A percentile compares a stretch with the other conserved stretches of the same genome.
phyloP scores from a whole-genome alignment of 2,329 filamentous ascomycete species.

The Sporothrix brasiliensis region DNA sequence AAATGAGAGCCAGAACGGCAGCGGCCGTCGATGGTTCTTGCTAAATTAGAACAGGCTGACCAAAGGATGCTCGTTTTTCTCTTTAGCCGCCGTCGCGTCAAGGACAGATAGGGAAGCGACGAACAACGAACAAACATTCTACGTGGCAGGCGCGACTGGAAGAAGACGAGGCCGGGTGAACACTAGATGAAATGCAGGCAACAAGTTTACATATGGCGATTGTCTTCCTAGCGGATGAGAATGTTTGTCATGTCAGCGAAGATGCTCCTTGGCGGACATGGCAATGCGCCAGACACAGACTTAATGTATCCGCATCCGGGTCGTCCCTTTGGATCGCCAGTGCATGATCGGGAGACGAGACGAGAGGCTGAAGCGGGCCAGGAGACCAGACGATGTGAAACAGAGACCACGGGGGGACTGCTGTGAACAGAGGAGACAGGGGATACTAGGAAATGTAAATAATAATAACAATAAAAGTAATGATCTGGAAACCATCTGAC shows the following conservation, averaged over 20 bases:
- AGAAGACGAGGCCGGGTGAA: too few relatives aligned
- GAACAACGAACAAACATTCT: background rate
- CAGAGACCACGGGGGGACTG: background rate
- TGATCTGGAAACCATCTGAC: background rate
- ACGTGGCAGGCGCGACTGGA: background rate
- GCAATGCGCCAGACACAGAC: background rate
- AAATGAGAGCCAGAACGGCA: constrained; percentile 22
- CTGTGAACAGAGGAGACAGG: background rate
- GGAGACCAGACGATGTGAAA: constrained; percentile 9
- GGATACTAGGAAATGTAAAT: too few relatives aligned
- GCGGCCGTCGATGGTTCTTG: constrained; percentile 24
- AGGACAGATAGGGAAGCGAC: background rate
- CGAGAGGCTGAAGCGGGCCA: background rate
- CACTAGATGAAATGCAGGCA: background rate
- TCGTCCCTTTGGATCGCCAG: constrained; percentile 24
- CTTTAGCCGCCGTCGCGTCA: constrained; percentile 14
- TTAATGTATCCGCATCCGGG: constrained; percentile 26
- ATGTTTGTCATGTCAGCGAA: background rate
- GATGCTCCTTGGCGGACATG: background rate
- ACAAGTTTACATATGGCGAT: background rate
- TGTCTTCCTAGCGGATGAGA: background rate
- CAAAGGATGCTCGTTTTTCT: background rate
- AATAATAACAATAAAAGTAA: background rate
- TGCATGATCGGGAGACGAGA: constrained; percentile 20
- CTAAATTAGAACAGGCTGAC: constrained; percentile 23